These are phyloP conservation scores for Pichia inconspicua DNA, from an alignment of 1,139 yeast species.

Conservation along the genomic window DNA sequence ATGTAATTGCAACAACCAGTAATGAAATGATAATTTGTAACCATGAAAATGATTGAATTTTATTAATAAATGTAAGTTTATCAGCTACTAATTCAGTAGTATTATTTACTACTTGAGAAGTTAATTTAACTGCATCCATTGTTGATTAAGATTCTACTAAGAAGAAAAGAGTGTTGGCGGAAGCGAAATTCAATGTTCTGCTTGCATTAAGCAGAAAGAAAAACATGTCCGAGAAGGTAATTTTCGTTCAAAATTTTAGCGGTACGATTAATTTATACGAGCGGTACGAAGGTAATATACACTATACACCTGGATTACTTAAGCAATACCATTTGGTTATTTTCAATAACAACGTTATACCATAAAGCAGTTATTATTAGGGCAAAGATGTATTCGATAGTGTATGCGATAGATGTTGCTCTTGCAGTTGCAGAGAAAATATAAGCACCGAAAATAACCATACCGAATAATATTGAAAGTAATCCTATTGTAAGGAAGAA, in stretches of 20 bases:
- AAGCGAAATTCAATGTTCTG: no score
- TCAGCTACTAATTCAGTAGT: conserved; percentile 3
- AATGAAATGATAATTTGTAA: conserved; percentile 46
- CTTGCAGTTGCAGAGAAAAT: conserved; percentile 13
- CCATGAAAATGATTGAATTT: conserved; percentile 29
- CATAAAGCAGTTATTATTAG: conserved; percentile 21
- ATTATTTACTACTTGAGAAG: conserved; percentile 3
- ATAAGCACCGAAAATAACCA: conserved; percentile 13
- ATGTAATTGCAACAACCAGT: conserved; percentile 47
- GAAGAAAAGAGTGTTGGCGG: no score
- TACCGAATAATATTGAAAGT: conserved; percentile 10
- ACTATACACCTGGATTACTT: no score
- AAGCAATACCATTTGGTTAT: conserved; percentile 2
- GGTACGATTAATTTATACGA: background rate
- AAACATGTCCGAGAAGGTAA: no score
- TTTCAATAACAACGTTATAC: conserved; percentile 20
- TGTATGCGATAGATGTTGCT: conserved; percentile 19
- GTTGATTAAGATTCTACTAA: background rate
- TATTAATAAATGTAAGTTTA: background rate
- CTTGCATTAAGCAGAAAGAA: no score
- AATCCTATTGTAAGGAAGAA: conserved; percentile 16
- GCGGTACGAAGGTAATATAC: background rate
- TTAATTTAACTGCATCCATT: conserved; percentile 4
- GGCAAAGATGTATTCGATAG: conserved; percentile 18
- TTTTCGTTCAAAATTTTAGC: no score